phyloP scores from a whole-genome alignment of 257 asterid species.

The Prunella vulgaris region DNA sequence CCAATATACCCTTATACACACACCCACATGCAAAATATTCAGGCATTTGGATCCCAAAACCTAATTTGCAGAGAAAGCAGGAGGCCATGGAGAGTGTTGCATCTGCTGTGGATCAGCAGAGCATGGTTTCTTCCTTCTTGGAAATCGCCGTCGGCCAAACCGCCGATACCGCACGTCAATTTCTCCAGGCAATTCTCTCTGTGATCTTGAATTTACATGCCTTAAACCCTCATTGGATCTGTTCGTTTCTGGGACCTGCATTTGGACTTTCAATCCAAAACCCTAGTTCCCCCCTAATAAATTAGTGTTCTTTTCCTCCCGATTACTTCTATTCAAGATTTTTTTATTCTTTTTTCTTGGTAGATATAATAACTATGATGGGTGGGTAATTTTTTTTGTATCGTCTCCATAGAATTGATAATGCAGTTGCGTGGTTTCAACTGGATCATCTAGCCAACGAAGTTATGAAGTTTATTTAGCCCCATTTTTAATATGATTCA shows the following conservation, averaged over 20 bases:
- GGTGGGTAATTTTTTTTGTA: not conserved
- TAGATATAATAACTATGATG: not conserved
- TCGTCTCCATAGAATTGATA: not conserved
- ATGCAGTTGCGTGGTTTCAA: not conserved
- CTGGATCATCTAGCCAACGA: not conserved
- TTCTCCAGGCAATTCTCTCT: constrained; percentile 63
- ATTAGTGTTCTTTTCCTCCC: not conserved
- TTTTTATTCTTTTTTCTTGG: not conserved
- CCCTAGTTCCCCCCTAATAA: not conserved
- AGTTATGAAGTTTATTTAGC: no score
- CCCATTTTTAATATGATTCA: no score
- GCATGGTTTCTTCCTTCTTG: constrained; percentile 59
- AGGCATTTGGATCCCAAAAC: not conserved
- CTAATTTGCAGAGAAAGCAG: constrained; percentile 13
- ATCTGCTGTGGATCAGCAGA: constrained; percentile 67
- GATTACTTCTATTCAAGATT: not conserved
- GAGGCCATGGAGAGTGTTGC: constrained; percentile 48
- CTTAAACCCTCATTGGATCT: not conserved
- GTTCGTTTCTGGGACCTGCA: not conserved
- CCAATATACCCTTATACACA: no score
- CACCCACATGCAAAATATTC: no score
- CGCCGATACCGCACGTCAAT: constrained; percentile 78
- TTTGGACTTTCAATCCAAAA: not conserved
- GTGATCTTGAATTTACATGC: not conserved
- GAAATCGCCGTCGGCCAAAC: constrained; percentile 89